Base-by-base conservation (phyloP, 148 eudicot genomes). In the Rhododendron henanense region DNA sequence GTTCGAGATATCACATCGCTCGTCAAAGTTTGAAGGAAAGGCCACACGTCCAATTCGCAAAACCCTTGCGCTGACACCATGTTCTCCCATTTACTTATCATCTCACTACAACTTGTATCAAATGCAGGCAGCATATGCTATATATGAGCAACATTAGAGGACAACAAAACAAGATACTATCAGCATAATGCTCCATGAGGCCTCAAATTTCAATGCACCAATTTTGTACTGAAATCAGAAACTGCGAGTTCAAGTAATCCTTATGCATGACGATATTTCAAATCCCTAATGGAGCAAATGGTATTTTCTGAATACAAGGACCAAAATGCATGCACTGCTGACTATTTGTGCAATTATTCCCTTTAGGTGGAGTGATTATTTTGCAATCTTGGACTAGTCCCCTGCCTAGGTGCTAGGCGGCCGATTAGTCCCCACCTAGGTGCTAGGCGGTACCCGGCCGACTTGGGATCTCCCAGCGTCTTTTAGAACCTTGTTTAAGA, bases 41-140 rank as follows among this genome's bases (percentile, higher is more conserved):
- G 88, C 81, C 82, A 82, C 45, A 86, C 85, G 61, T 86, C 85
- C 51, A 86, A 1, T 75, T 86, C 88, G 47, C 53, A 47, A 18
- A 75, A 31, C 25, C 79, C 88, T 59, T 82, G 82, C 1, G 53
- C 3, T 16, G 82, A 25, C 23, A 13, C 41, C 55, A 77, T 83
- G 31, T 84, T 74, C 73, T 87, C 86, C 88, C 88, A 87, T 78
- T 67, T 67, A 57, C 84, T 87, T 25, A 87, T 65, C 71, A 87
- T 87, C 25, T 87, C 88, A 16, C 37, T 9, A n/a, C 83, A 78
- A 35, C 88, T 84, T 31, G 31, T 8, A 67, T 71, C 31, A 69
- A 87, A 84, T 14, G 86, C 88, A 63, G 80, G 88, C 7, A 87
- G 23, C 86, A 84, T 84, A 51, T 63, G 83, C 88, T 87, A 45